These are phyloP conservation scores for Ganoderma meredithae DNA, from an alignment of 1,284 basidiomycete genomes.

Conservation along the genomic window DNA sequence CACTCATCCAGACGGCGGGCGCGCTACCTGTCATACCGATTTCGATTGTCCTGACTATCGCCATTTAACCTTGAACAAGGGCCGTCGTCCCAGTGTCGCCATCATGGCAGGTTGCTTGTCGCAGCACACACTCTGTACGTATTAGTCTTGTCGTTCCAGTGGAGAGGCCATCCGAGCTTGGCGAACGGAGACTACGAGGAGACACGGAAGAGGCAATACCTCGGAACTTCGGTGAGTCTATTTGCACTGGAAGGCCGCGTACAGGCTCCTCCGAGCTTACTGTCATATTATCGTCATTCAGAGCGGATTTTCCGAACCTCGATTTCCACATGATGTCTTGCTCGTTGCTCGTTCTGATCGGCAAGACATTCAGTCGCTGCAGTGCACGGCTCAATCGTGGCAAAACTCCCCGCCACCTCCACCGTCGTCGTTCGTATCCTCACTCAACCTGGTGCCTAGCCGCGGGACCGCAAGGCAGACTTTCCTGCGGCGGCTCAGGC, in stretches of 20 bases:
- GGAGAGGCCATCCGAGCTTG: neutral
- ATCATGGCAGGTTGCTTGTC: too few relatives aligned
- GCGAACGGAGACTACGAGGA: neutral
- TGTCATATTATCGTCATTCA: neutral
- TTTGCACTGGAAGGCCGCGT: neutral
- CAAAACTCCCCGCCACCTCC: neutral
- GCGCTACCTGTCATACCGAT: neutral
- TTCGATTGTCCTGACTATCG: neutral
- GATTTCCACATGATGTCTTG: constrained; percentile 1
- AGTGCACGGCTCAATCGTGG: constrained; percentile 4
- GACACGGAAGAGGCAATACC: constrained; percentile 3
- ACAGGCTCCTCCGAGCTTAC: neutral
- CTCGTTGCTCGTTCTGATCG: neutral
- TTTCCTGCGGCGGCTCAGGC: neutral
- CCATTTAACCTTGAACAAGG: neutral
- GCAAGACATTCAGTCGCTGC: neutral
- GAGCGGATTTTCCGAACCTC: neutral
- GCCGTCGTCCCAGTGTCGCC: too few relatives aligned
- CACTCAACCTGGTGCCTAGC: neutral
- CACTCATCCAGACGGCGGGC: neutral
- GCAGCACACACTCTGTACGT: neutral
- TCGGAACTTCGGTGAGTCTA: neutral
- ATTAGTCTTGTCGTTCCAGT: too few relatives aligned
- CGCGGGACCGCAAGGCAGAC: neutral
- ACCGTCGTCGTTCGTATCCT: neutral